phyloP scores from a whole-genome alignment of 176 grass and related monocot species.

The Elymus sibiricus region DNA sequence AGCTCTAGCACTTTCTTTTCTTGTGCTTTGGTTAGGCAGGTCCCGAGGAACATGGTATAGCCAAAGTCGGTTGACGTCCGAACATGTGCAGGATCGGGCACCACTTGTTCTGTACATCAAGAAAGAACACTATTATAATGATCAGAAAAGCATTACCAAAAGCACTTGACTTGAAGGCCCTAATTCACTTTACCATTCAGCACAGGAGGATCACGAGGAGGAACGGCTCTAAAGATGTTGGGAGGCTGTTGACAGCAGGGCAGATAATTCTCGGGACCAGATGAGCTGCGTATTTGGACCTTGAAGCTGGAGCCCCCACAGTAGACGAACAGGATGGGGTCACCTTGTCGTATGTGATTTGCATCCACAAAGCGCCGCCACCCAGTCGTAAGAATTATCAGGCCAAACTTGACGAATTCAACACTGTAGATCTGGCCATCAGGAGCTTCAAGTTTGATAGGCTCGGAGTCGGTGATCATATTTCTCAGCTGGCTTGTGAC shows the following conservation, averaged over 20 bases:
- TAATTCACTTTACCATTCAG: neutral
- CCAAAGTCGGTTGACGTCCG: neutral
- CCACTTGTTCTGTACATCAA: neutral
- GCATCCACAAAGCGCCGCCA: slow-evolving; percentile 27
- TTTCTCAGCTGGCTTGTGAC: neutral
- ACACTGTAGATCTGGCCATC: slow-evolving; percentile 15
- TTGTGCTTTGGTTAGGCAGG: neutral
- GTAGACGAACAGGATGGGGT: slow-evolving; percentile 31
- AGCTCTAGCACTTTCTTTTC: neutral
- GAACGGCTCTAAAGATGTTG: neutral
- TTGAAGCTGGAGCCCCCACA: slow-evolving; percentile 22
- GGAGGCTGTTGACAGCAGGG: neutral
- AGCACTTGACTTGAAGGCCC: neutral
- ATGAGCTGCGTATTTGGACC: slow-evolving; percentile 9
- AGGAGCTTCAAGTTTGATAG: slow-evolving; percentile 18
- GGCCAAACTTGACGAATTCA: neutral
- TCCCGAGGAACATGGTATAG: neutral
- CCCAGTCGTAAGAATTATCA: slow-evolving; percentile 9
- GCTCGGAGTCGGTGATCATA: neutral
- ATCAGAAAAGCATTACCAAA: neutral
- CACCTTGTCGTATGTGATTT: slow-evolving; percentile 7
- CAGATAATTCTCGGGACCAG: neutral
- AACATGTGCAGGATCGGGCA: neutral
- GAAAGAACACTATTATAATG: neutral
- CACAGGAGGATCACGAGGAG: neutral